Conservation (phyloP, 23 red algal species). For the Chondrus crispus region DNA sequence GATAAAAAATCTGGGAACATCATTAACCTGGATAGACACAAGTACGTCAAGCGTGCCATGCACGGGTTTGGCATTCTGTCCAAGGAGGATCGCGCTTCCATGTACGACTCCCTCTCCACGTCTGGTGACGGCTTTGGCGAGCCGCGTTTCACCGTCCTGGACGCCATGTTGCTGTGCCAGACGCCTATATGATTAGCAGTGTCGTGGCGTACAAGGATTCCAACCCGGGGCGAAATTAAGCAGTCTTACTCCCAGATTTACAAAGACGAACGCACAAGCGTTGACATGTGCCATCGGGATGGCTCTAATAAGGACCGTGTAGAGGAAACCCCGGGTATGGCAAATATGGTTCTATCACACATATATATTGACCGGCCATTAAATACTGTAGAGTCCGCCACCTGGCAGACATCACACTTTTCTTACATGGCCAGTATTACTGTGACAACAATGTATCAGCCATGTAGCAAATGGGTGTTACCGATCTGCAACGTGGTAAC, state of each 20-base stretch:
- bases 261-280: constrained; percentile 75
- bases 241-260: constrained; percentile 81
- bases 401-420: too few relatives aligned
- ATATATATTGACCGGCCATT: too few relatives aligned
- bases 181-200: constrained; percentile 88
- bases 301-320: constrained; percentile 89
- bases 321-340: constrained; percentile 64
- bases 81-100: constrained; percentile 74
- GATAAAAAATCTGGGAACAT: constrained; percentile 96
- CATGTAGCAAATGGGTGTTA: too few relatives aligned
- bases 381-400: too few relatives aligned
- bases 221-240: constrained; percentile 60
- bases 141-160: constrained; percentile 81
- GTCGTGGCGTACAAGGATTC: constrained; percentile 80
- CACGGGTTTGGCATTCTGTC: constrained; percentile 79
- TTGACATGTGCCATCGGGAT: constrained; percentile 98
- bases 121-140: constrained; percentile 75
- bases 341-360: too few relatives aligned
- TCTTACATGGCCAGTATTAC: too few relatives aligned
- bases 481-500: too few relatives aligned
- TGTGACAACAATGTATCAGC: too few relatives aligned
- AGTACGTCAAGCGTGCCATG: constrained; percentile 96
- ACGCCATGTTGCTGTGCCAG: constrained; percentile 96
- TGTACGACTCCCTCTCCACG: constrained; percentile 77
- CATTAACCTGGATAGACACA: constrained; percentile 98